These are phyloP conservation scores for Globisporangium solare DNA, from an alignment of 352 stramenopile species.

Conservation along the genomic window DNA sequence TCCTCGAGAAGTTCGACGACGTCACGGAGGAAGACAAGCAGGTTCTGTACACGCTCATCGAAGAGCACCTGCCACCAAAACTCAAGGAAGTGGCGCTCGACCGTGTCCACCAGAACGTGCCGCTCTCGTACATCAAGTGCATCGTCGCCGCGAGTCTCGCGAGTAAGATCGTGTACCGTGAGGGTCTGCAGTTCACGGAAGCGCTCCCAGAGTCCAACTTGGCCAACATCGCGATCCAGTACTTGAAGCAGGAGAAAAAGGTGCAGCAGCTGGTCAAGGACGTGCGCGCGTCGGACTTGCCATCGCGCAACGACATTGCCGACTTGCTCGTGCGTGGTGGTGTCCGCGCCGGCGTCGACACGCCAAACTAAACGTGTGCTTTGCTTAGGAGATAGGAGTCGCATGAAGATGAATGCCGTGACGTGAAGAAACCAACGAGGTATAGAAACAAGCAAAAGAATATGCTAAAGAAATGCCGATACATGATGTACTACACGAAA, in stretches of 20 bases:
- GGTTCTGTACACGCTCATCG: constrained; percentile 80
- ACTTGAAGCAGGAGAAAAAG: constrained; percentile 95
- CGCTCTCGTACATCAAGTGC: constrained; percentile 95
- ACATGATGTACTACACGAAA: no score
- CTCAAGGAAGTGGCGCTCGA: constrained; percentile 93
- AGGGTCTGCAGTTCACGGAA: constrained; percentile 95
- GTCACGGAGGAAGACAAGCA: constrained; percentile 81
- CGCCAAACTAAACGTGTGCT: constrained; percentile 18
- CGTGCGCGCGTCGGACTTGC: constrained; percentile 42
- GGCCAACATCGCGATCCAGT: constrained; percentile 89
- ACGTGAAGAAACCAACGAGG: background rate
- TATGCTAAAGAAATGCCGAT: background rate
- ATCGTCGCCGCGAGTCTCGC: constrained; percentile 95
- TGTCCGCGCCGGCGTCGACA: constrained; percentile 70
- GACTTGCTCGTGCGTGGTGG: constrained; percentile 70
- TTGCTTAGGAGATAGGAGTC: background rate
- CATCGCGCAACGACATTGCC: constrained; percentile 62
- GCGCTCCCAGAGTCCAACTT: constrained; percentile 89
- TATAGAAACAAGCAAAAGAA: constrained; percentile 5
- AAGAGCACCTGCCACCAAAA: constrained; percentile 92
- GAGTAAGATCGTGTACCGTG: constrained; percentile 98
- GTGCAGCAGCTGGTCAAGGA: constrained; percentile 82
- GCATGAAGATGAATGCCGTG: constrained; percentile 1
- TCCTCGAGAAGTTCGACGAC: constrained; percentile 90
- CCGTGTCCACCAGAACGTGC: constrained; percentile 89